Percentiles rank a stretch among this genome's conserved stretches.
Evolutionary conservation across 305 asterid species (phyloP).

Genomic region (Fraxinus albicans): DNA sequence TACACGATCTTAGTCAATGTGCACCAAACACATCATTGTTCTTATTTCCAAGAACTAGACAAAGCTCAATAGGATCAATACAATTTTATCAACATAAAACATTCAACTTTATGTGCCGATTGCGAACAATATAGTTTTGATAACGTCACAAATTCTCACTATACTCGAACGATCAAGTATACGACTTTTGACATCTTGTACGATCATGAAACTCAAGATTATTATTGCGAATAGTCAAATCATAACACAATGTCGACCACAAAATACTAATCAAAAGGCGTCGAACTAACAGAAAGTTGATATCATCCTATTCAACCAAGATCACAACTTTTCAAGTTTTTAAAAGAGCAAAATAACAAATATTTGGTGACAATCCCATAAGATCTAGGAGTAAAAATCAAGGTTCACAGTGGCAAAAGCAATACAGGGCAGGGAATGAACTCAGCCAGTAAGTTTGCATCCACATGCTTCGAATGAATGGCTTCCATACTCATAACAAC

Average conservation of each 20-base stretch:
- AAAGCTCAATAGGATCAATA: background rate
- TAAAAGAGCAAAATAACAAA: background rate
- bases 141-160: background rate
- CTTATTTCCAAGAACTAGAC: background rate
- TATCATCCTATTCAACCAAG: background rate
- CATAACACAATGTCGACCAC: background rate
- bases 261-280: no score
- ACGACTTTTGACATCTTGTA: background rate
- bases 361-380: background rate
- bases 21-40: background rate
- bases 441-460: constrained; percentile 89
- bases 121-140: background rate
- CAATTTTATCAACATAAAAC: no score
- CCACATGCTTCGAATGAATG: constrained; percentile 88
- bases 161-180: background rate
- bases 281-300: background rate
- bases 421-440: constrained; percentile 94
- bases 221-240: background rate
- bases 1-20: background rate
- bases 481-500: constrained; percentile 96
- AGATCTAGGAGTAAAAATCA: background rate
- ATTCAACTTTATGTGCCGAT: background rate
- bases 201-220: background rate
- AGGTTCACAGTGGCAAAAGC: constrained; percentile 68
- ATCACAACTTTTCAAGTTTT: background rate